These are phyloP conservation scores for Stachybotrys echinatus DNA, from an alignment of 2,329 filamentous ascomycete species.

Conservation along the genomic window DNA sequence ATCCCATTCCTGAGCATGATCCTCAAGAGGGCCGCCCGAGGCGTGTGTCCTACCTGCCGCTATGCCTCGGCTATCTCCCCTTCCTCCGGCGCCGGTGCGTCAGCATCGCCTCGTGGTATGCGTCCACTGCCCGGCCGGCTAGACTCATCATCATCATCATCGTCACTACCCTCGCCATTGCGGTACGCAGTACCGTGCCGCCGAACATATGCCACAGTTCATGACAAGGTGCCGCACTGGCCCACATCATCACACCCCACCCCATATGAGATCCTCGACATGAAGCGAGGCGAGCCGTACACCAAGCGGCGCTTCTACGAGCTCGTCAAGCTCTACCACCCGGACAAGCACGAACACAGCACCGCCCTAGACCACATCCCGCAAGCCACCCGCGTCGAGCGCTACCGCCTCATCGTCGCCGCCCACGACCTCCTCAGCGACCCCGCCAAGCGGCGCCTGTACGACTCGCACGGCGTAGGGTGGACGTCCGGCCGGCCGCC, in stretches of 20 bases:
- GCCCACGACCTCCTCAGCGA: conserved; percentile 87
- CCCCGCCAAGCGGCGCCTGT: conserved; percentile 69
- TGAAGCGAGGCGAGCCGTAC: conserved; percentile 59
- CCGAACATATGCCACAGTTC: conserved; percentile 16
- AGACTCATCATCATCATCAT: background rate
- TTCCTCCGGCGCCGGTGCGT: background rate
- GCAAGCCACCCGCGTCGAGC: conserved; percentile 65
- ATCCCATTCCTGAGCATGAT: background rate
- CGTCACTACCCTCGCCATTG: background rate
- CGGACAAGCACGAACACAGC: conserved; percentile 55
- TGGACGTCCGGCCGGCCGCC: conserved; percentile 63
- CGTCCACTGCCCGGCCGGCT: background rate
- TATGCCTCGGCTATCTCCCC: background rate
- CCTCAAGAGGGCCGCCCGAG: background rate
- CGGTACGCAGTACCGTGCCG: background rate
- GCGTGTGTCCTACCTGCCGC: background rate
- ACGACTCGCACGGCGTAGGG: conserved; percentile 76
- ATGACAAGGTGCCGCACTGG: conserved; percentile 30
- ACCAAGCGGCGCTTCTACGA: conserved; percentile 81
- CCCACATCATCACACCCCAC: conserved; percentile 54
- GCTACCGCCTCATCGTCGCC: conserved; percentile 82
- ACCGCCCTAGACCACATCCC: conserved; percentile 25
- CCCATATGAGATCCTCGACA: conserved; percentile 83
- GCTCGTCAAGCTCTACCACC: conserved; percentile 94
- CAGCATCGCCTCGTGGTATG: background rate